These are phyloP conservation scores for Cubamyces lactineus DNA, from an alignment of 768 basidiomycete species.

Conservation along the genomic window DNA sequence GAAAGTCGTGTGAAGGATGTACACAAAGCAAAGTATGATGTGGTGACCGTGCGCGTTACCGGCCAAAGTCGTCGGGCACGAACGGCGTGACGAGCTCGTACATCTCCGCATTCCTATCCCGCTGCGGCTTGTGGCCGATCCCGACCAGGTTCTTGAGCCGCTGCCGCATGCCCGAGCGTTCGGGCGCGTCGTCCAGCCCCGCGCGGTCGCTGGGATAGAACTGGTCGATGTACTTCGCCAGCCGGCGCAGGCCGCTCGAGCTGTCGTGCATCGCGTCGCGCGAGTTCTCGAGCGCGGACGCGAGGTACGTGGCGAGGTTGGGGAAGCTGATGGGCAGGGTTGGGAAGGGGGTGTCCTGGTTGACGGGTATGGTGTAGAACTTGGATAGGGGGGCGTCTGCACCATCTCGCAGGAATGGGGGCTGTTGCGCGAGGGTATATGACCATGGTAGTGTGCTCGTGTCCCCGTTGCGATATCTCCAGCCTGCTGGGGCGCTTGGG, in stretches of 20 bases:
- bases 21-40: neutral
- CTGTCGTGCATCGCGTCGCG: conserved; percentile 61
- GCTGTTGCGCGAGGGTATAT: conserved; percentile 61
- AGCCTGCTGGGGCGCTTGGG: conserved; percentile 43
- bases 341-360: conserved; percentile 62
- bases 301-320: conserved; percentile 74
- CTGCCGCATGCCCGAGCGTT: conserved; percentile 49
- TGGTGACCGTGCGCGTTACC: conserved; percentile 18
- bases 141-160: conserved; percentile 66
- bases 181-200: conserved; percentile 40
- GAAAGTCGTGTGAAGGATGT: neutral
- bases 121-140: conserved; percentile 48
- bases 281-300: conserved; percentile 70
- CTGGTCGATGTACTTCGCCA: conserved; percentile 69
- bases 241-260: conserved; percentile 61
- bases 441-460: conserved; percentile 74
- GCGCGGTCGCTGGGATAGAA: conserved; percentile 60
- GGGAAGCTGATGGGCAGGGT: conserved; percentile 76
- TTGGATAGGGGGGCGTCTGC: conserved; percentile 66
- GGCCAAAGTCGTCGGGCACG: conserved; percentile 75
- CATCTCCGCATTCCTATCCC: conserved; percentile 73
- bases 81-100: conserved; percentile 86
- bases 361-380: conserved; percentile 71
- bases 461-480: conserved; percentile 59
- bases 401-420: conserved; percentile 64